Conservation (phyloP, 1,284 basidiomycete species). For the Meira nashicola region DNA sequence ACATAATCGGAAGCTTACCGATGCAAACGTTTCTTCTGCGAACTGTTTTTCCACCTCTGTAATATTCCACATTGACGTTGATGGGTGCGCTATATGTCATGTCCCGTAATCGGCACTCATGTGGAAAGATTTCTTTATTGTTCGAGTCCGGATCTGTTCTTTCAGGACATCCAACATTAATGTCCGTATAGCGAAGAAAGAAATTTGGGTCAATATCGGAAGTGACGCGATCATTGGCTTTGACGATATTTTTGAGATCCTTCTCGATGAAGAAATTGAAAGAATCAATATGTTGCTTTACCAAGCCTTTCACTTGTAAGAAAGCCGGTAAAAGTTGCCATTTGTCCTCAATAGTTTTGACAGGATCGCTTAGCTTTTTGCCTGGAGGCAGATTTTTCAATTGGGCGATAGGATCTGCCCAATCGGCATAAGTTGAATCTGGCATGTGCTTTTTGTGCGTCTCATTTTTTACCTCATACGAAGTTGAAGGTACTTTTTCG, state of each 20-base stretch:
- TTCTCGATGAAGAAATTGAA: slow-evolving; percentile 99
- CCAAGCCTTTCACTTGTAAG: slow-evolving; percentile 51
- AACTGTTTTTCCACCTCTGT: slow-evolving; percentile 83
- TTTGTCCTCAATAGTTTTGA: slow-evolving; percentile 58
- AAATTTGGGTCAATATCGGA: slow-evolving; percentile 97
- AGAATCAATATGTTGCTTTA: slow-evolving; percentile 96
- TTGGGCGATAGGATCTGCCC: slow-evolving; percentile 1
- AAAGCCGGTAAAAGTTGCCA: slow-evolving; percentile 52
- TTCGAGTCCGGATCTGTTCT: slow-evolving; percentile 70
- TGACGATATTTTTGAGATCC: slow-evolving; percentile 71
- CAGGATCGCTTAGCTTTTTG: slow-evolving; percentile 55
- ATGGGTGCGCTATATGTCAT: slow-evolving; percentile 93
- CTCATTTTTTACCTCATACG: no score
- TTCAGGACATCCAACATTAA: slow-evolving; percentile 70
- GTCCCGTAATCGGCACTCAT: slow-evolving; percentile 94
- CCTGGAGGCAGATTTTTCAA: not conserved
- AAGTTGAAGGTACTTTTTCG: not conserved
- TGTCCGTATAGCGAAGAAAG: slow-evolving; percentile 95
- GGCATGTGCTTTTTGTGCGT: no score
- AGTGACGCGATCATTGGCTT: slow-evolving; percentile 50
- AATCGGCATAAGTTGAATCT: no score
- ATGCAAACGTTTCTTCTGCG: slow-evolving; percentile 79
- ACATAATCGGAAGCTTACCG: slow-evolving; percentile 92
- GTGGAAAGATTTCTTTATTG: slow-evolving; percentile 83
- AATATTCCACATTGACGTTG: slow-evolving; percentile 91